Percentiles rank a stretch among this genome's conserved stretches.
Conservation (phyloP, 257 asterid genomes). For the Coffea eugenioides region DNA sequence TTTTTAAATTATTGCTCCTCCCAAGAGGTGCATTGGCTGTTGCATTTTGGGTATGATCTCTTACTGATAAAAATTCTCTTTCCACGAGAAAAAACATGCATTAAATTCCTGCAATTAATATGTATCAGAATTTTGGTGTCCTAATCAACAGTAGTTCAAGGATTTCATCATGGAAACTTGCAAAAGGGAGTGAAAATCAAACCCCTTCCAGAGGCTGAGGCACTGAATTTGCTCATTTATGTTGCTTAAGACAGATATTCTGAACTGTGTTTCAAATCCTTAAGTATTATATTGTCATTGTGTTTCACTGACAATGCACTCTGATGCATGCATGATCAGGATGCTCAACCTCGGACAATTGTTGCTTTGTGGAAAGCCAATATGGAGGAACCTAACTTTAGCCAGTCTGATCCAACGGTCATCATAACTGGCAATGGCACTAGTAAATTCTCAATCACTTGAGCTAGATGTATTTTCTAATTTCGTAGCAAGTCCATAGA, state of each 20-base stretch:
- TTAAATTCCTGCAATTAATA: background rate
- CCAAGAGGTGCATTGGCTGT: background rate
- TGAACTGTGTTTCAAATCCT: background rate
- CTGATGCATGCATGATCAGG: conserved; percentile 44
- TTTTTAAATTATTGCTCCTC: background rate
- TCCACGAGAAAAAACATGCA: background rate
- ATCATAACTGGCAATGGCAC: conserved; percentile 55
- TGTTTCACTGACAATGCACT: conserved; percentile 4
- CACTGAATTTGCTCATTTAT: background rate
- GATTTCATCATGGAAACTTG: background rate
- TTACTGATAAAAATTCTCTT: background rate
- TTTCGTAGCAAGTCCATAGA: background rate
- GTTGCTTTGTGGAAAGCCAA: conserved; percentile 93
- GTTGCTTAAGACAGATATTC: background rate
- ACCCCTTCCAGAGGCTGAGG: background rate
- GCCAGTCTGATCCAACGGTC: conserved; percentile 72
- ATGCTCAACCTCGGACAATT: conserved; percentile 80
- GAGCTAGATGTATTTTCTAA: background rate
- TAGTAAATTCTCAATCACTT: conserved; percentile 47
- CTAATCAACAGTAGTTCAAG: background rate
- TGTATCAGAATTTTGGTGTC: background rate
- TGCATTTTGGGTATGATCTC: background rate
- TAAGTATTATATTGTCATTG: background rate
- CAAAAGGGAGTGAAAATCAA: background rate
- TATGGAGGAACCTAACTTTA: conserved; percentile 76